Evolutionary conservation across 1,284 basidiomycete genomes (phyloP).

Genomic region (Trametes versicolor): DNA sequence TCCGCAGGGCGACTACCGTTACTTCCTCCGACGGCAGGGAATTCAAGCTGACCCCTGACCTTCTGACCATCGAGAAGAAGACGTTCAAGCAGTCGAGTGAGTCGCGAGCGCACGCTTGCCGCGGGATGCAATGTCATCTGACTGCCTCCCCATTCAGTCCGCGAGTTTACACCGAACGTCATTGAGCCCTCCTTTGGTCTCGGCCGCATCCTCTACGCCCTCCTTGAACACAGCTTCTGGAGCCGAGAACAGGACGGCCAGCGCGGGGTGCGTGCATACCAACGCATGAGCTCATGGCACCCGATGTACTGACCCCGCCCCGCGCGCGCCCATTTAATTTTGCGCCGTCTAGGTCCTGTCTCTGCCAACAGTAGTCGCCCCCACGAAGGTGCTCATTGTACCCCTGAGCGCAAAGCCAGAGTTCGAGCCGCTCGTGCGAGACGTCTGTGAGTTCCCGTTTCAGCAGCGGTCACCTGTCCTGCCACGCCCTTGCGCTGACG

Average conservation of each 20-base stretch:
- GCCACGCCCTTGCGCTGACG: constrained; percentile 15
- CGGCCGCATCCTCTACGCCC: constrained; percentile 93
- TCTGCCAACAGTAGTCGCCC: constrained; percentile 90
- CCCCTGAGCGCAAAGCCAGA: constrained; percentile 92
- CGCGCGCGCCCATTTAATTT: constrained; percentile 26
- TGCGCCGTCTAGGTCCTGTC: constrained; percentile 77
- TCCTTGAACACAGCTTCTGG: constrained; percentile 98
- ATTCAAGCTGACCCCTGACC: constrained; percentile 79
- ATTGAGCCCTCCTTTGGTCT: constrained; percentile 99
- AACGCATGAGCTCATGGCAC: constrained; percentile 33
- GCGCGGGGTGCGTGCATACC: constrained; percentile 74
- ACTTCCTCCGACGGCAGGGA: constrained; percentile 69
- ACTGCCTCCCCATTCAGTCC: constrained; percentile 62
- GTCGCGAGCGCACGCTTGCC: constrained; percentile 44
- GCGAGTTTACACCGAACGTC: constrained; percentile 97
- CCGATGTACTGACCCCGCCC: constrained; percentile 30
- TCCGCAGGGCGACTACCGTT: constrained; percentile 57
- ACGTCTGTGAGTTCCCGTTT: constrained; percentile 81
- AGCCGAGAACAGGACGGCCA: constrained; percentile 90
- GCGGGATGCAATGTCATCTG: constrained; percentile 41
- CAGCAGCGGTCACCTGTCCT: constrained; percentile 30
- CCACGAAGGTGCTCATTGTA: constrained; percentile 96
- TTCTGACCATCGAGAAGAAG: constrained; percentile 85
- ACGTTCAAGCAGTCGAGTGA: constrained; percentile 91
- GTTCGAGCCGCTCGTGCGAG: constrained; percentile 86